Base-by-base conservation (phyloP, 2,329 filamentous ascomycete genomes). In the Amauroascus verrucosus region DNA sequence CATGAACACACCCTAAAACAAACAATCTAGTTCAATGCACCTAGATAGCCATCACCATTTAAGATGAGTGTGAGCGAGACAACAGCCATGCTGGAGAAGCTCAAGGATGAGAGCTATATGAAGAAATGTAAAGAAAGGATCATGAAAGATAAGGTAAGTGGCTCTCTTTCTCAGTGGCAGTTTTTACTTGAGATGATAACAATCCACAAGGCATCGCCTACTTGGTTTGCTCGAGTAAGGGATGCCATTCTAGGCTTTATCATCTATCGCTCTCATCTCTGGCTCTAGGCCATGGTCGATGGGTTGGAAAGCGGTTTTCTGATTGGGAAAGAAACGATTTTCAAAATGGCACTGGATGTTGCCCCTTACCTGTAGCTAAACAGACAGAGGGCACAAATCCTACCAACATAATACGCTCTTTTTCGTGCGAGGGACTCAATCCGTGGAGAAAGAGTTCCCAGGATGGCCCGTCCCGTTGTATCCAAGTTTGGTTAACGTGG, bases 121-220 rank as follows among this genome's bases (percentile, higher is more conserved):
- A 51, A 43, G 20, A 43, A 41, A 18, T 40, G 33, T 43, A 28
- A 18, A 35, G 37, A 51, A 43, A 51, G 48, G 48, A 18, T 28
- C 24, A 24, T 51, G 48, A 51, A 51, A 43, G 48, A 51, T 43
- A 51, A 43, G 37, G 48, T 51, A 51, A 51, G 35, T 51, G 35
- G 2, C 47, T 38, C 35, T 30, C 30, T 28, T 49, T 40, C 35
- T 35, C 30, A 35, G 30, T 18, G 1, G 46, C 33, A 40, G 47
- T 16, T 28, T 20, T 11, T 11, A 40, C n/a, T 50, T 50, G 20
- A 51, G 26, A 14, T 51, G 35, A 28, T 48, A 43, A 51, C 48
- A 22, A 20, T 30, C 48, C 28, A 30, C 33, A 51, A 43, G 48
- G 33, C 48, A 41, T 51, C 48, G 11, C 48, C 48, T 28, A 51